These are phyloP conservation scores for Globisporangium perplexum DNA, from an alignment of 352 stramenopile genomes.

Conservation along the genomic window DNA sequence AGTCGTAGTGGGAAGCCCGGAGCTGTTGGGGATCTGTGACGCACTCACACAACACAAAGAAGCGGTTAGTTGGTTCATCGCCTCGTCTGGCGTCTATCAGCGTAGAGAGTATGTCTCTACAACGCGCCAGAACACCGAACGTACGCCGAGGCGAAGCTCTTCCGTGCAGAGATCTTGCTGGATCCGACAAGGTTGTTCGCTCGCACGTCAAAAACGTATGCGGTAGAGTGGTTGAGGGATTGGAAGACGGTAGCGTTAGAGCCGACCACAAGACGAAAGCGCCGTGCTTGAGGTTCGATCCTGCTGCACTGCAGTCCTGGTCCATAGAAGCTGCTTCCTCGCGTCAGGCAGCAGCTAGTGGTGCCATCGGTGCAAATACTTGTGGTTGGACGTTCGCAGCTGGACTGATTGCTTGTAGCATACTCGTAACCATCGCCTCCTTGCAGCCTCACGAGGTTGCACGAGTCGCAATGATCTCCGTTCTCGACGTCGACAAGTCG, in stretches of 20 bases:
- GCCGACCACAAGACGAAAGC: constrained; percentile 19
- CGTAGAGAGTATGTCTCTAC: neutral
- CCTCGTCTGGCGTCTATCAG: no score
- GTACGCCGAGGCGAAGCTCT: constrained; percentile 22
- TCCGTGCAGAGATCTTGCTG: constrained; percentile 23
- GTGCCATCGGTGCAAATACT: constrained; percentile 32
- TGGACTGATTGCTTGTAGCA: neutral
- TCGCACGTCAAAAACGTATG: constrained; percentile 50
- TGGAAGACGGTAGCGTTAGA: constrained; percentile 35
- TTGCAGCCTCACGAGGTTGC: constrained; percentile 21
- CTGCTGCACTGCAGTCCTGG: constrained; percentile 21
- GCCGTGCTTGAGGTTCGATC: neutral
- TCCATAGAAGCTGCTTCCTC: constrained; percentile 10
- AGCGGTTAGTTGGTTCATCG: neutral
- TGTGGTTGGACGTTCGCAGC: constrained; percentile 16
- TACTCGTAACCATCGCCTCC: constrained; percentile 22
- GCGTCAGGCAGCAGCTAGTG: constrained; percentile 34
- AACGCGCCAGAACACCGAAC: constrained; percentile 10
- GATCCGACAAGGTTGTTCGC: constrained; percentile 32
- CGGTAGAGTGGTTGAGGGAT: constrained; percentile 35
- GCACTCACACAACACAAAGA: neutral
- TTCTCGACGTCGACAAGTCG: neutral
- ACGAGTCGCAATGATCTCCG: constrained; percentile 18
- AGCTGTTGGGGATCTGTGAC: constrained; percentile 25
- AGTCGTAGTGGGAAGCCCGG: constrained; percentile 29